Conservation (phyloP, 306 rosid species). For the Senna tora region DNA sequence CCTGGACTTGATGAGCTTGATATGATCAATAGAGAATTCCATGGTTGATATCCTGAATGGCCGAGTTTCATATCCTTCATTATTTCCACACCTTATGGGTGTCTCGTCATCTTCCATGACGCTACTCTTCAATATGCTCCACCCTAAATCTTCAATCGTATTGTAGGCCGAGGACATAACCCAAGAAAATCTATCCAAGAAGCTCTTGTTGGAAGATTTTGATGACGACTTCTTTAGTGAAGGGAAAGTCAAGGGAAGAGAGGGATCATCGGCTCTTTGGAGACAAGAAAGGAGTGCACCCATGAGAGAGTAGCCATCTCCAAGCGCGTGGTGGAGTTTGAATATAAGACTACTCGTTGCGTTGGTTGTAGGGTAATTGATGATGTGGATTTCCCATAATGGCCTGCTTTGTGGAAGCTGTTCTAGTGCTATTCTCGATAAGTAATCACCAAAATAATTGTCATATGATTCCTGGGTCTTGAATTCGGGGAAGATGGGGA, state of each 20-base stretch:
- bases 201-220: neutral
- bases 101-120: conserved; percentile 53
- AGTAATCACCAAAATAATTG: conserved; percentile 41
- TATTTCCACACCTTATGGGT: conserved; percentile 53
- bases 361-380: conserved; percentile 53
- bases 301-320: conserved; percentile 72
- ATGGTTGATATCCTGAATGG: conserved; percentile 46
- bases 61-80: conserved; percentile 39
- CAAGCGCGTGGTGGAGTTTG: conserved; percentile 68
- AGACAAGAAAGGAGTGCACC: conserved; percentile 65
- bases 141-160: conserved; percentile 49
- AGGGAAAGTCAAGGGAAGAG: conserved; percentile 63
- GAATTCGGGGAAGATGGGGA: conserved; percentile 38
- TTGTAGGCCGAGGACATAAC: conserved; percentile 37
- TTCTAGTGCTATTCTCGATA: conserved; percentile 46
- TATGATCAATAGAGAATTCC: conserved; percentile 48
- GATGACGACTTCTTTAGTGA: conserved; percentile 34
- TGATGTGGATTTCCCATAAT: conserved; percentile 58
- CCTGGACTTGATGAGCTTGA: conserved; percentile 56
- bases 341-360: conserved; percentile 46
- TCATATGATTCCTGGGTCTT: conserved; percentile 40
- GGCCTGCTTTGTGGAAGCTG: conserved; percentile 46
- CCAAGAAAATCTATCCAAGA: conserved; percentile 6
- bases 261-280: conserved; percentile 53
- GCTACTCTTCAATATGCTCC: conserved; percentile 48